Percentiles rank a stretch among this genome's conserved stretches.
Conservation (phyloP, 176 grass and related monocot species). For the Aegilops speltoides region DNA sequence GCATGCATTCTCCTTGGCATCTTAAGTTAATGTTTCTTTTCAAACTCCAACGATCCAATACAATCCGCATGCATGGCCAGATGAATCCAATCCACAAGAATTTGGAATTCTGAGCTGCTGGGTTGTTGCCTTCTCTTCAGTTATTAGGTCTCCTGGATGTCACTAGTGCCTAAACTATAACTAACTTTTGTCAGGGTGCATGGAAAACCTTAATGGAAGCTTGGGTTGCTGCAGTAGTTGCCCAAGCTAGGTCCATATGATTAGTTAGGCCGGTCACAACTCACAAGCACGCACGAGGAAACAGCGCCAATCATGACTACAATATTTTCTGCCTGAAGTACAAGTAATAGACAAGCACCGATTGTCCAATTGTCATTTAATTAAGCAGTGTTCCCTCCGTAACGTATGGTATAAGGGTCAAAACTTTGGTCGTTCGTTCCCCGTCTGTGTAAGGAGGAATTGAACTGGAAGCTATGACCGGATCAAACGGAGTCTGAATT, state of each 20-base stretch:
- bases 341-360: background rate
- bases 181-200: background rate
- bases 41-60: background rate
- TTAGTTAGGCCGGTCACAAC: background rate
- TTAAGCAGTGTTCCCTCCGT: background rate
- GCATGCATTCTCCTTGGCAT: background rate
- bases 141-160: conserved; percentile 26
- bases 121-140: background rate
- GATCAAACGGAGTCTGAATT: background rate
- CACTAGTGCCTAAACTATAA: conserved; percentile 24
- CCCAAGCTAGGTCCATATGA: background rate
- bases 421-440: background rate
- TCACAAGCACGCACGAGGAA: background rate
- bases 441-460: background rate
- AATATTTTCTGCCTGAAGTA: too few species aligned
- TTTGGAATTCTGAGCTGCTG: background rate
- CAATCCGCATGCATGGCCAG: background rate
- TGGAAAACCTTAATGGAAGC: background rate
- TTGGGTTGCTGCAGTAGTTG: background rate
- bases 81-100: background rate
- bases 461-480: background rate
- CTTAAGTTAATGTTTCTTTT: background rate
- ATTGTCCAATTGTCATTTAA: background rate
- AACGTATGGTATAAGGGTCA: background rate
- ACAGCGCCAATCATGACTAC: too few species aligned